Base-by-base conservation (phyloP, 208 protist genomes). In the Sergeia podlipaevii region DNA sequence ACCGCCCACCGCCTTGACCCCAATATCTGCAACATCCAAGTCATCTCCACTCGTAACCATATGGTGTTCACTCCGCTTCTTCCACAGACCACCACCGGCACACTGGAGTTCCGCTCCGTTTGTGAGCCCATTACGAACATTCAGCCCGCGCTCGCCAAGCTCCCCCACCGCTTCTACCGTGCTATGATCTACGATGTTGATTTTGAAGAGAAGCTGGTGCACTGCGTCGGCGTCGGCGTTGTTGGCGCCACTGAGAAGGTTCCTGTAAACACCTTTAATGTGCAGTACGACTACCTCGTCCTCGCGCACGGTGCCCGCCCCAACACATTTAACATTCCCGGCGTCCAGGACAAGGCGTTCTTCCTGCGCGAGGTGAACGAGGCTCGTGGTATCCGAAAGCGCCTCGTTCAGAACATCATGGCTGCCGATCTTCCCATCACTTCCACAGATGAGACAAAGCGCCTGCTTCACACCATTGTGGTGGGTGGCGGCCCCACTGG, bases 61-160 rank as follows among this genome's bases (percentile, higher is more conserved):
- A 93, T 96, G 64, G 77, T 97, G n/a, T 97, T 97, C 60, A 97
- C 94, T n/a, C 94, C 94, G 21, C 82, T 97, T n/a, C 76, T 97
- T 3, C 83, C 94, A 3, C 77, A 92, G 46, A 91, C 88, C 13
- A 90, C 87, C 30, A 90, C 88, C 6, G 94, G 94, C n/a, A 95
- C 91, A 18, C 70, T 97, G 3, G 91, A 97, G 70, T 94, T 96
- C 58, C 74, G 94, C 46, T 75, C 83, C 13, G 82, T 96, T 8
- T 88, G 85, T 45, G 88, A 97, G 72, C 85, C 89, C 36, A 91
- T 96, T 55, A 70, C 55, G 27, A 77, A 81, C 54, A 87, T 94
- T 49, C 65, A 83, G 47, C 90, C 85, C 18, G 74, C 84, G 6
- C 87, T 96, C n/a, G 89, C 83, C 7, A 73, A 82, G 36, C 67